These are phyloP conservation scores for Mantamonas sphyraenae DNA, from an alignment of 78 protist species.

Conservation along the genomic window DNA sequence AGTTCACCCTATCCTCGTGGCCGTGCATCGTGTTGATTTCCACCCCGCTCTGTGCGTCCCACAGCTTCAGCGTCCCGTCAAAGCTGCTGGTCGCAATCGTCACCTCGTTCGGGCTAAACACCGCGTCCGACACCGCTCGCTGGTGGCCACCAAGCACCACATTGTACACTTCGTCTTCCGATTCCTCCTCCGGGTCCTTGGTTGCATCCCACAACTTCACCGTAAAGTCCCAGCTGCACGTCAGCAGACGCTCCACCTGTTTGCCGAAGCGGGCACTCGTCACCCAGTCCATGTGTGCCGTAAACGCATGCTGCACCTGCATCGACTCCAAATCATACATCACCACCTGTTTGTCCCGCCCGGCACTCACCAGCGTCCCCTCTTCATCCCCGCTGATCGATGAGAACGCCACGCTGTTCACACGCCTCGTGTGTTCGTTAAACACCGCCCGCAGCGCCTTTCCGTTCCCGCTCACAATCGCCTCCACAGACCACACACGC, in stretches of 20 bases:
- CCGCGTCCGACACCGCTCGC: slow-evolving; percentile 27
- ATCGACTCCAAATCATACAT: neutral
- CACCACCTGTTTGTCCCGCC: neutral
- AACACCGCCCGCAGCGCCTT: no score
- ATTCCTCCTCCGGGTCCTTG: no score
- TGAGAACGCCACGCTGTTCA: neutral
- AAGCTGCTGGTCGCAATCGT: slow-evolving; percentile 25
- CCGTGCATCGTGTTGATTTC: slow-evolving; percentile 41
- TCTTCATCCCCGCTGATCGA: neutral
- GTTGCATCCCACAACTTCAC: neutral
- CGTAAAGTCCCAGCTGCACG: neutral
- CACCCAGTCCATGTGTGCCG: neutral
- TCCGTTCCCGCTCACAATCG: no score
- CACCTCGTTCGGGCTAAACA: slow-evolving; percentile 15
- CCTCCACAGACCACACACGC: slow-evolving; percentile 19
- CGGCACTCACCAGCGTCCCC: neutral
- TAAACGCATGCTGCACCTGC: neutral
- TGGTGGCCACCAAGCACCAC: no score
- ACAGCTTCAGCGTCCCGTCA: slow-evolving; percentile 43
- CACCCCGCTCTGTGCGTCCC: slow-evolving; percentile 45
- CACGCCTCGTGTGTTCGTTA: no score
- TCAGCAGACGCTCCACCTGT: neutral
- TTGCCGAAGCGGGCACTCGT: neutral
- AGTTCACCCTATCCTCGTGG: slow-evolving; percentile 35
- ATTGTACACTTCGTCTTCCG: no score